Base-by-base conservation (phyloP, 2,329 filamentous ascomycete species). In the Fusarium camptoceras region DNA sequence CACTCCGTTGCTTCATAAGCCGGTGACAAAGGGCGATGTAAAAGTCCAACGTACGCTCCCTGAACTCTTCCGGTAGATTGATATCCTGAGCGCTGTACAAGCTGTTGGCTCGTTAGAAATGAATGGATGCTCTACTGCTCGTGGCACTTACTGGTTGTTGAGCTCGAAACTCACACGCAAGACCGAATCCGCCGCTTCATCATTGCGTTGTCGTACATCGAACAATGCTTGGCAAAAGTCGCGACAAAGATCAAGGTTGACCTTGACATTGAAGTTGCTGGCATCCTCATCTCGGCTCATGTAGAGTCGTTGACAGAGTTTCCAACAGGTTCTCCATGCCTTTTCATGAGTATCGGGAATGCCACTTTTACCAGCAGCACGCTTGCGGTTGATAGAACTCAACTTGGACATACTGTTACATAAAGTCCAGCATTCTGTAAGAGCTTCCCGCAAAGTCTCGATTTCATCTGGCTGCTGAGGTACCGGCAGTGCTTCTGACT, bases 321-420 rank as follows among this genome's bases (percentile, higher is more conserved):
- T 92, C 95, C 94, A 98, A 81, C 94, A 98, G 66, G 92, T 92
- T 78, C 92, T 94, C 95, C 94, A 98, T 1, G 94, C 94, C 73
- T 92, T 91, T 77, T 97, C 93, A 76, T 97, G 92, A 28, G 91
- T 88, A 71, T 94, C 91, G 1, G 91, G 91, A 14, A 89, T 91
- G 15, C 89, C 90, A 2, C 91, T 90, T 73, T 88, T 92, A 78
- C 89, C 90, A 79, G 96, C 95, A 31, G 94, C 90, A 22, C 92
- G 87, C 72, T 93, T 88, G 28, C 94, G 89, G 76, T 97, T 93
- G 69, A 91, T 92, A 20, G 92, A 94, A 78, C 94, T 97, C 20
- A 97, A 85, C 69, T 88, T 93, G 24, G 94, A 93, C 31, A 98
- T 83, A 0, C 94, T 97, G 76, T 97, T 98, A 82, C 94, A 98